A percentile compares a stretch with the other conserved stretches of the same genome.
Evolutionary conservation across 2,329 filamentous ascomycete genomes (phyloP).

Genomic region (Colletotrichum sansevieriae): DNA sequence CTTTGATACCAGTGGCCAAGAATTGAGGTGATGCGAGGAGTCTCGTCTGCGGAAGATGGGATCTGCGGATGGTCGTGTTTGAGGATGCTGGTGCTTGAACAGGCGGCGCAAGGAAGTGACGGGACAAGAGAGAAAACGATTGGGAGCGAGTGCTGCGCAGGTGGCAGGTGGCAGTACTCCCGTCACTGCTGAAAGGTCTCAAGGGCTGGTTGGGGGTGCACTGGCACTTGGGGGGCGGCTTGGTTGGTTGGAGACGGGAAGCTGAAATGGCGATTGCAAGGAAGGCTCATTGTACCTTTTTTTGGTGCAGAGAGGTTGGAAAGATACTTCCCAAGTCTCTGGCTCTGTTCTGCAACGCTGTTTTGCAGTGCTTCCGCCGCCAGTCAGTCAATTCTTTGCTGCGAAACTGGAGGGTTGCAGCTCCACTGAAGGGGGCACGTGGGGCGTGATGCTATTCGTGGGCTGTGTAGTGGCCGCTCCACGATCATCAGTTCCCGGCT

Average conservation of each 20-base stretch:
- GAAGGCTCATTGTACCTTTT: no score
- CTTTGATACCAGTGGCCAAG: slow-evolving; percentile 25
- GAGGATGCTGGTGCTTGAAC: slow-evolving; percentile 39
- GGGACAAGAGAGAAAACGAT: slow-evolving; percentile 26
- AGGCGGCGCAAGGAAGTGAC: slow-evolving; percentile 33
- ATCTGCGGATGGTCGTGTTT: slow-evolving; percentile 42
- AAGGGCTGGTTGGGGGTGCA: not conserved
- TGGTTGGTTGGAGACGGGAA: slow-evolving; percentile 13
- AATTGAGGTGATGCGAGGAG: slow-evolving; percentile 34
- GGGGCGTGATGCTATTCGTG: slow-evolving; percentile 41
- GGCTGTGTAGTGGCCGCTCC: slow-evolving; percentile 12
- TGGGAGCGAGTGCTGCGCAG: not conserved
- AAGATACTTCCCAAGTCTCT: not conserved
- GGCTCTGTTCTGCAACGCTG: slow-evolving; percentile 16
- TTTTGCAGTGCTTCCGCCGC: slow-evolving; percentile 25
- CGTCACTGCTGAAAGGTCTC: not conserved
- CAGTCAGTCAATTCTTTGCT: slow-evolving; percentile 4
- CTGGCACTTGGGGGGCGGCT: not conserved
- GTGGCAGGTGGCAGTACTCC: slow-evolving; percentile 19
- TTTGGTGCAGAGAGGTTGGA: no score
- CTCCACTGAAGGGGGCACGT: slow-evolving; percentile 34
- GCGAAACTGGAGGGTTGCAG: slow-evolving; percentile 1
- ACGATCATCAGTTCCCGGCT: not conserved
- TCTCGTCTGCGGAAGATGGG: slow-evolving; percentile 33
- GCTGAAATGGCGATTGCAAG: slow-evolving; percentile 3